Evolutionary conservation across 768 basidiomycete species (phyloP).

Genomic region (Hericium erinaceus): DNA sequence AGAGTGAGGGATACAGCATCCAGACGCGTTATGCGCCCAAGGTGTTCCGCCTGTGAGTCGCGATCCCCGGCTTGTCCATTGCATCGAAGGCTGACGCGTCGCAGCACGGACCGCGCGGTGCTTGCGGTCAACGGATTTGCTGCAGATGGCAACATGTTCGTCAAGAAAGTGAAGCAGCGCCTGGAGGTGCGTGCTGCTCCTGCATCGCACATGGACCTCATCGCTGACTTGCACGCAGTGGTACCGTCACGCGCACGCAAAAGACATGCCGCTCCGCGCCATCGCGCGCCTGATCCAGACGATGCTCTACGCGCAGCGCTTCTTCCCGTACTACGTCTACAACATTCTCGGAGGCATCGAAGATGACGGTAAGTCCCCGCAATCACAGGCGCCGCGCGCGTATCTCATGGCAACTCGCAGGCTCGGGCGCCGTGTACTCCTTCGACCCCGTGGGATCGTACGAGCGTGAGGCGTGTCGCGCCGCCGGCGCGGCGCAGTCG

Average conservation of each 20-base stretch:
- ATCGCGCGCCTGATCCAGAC: constrained; percentile 98
- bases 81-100: constrained; percentile 2
- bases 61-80: constrained; percentile 1
- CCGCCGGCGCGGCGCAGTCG: constrained; percentile 90
- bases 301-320: constrained; percentile 91
- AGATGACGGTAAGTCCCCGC: constrained; percentile 68
- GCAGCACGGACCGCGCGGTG: constrained; percentile 85
- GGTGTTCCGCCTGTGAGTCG: constrained; percentile 82
- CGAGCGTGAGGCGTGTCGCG: constrained; percentile 93
- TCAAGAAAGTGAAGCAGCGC: constrained; percentile 91
- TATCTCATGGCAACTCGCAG: constrained; percentile 29
- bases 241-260: constrained; percentile 95
- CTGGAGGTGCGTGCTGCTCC: constrained; percentile 56
- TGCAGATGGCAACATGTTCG: constrained; percentile 95
- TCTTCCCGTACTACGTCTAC: constrained; percentile 98
- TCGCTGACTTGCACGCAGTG: constrained; percentile 44
- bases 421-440: constrained; percentile 97
- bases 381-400: constrained; percentile 3
- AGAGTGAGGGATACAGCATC: constrained; percentile 95
- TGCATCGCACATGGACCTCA: background rate
- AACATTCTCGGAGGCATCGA: constrained; percentile 95
- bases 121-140: constrained; percentile 96
- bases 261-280: constrained; percentile 93
- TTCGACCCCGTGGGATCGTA: constrained; percentile 99
- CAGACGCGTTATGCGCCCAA: constrained; percentile 97